Conservation (phyloP, 768 basidiomycete genomes). For the Auricularia sp. region DNA sequence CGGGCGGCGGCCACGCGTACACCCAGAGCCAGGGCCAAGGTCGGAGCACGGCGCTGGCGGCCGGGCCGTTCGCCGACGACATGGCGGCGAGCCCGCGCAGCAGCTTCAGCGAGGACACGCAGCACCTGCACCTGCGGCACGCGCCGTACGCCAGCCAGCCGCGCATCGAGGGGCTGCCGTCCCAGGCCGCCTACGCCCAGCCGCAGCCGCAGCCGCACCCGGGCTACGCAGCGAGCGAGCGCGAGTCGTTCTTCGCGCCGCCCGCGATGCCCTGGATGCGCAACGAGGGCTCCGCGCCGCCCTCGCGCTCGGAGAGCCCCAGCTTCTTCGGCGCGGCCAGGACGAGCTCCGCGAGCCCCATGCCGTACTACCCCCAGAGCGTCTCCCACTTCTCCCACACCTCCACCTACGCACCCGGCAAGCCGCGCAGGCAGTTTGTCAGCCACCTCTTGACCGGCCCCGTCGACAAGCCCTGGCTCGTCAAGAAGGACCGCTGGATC, state of each 20-base stretch:
- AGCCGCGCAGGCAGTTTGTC: conserved; percentile 9
- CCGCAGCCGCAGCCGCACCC: neutral
- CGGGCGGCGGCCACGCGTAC: neutral
- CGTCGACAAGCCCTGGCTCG: conserved; percentile 40
- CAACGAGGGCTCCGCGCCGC: neutral
- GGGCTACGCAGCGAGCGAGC: neutral
- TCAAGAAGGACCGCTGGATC: conserved; percentile 31
- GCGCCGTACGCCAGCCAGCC: neutral
- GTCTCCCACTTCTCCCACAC: neutral
- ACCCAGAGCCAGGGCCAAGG: neutral
- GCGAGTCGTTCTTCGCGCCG: conserved; percentile 4
- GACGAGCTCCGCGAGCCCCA: neutral
- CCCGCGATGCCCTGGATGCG: conserved; percentile 6
- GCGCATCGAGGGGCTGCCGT: neutral
- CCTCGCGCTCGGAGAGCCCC: neutral
- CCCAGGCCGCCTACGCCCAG: neutral
- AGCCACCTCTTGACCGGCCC: conserved; percentile 19
- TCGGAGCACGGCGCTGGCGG: neutral
- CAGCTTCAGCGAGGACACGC: neutral
- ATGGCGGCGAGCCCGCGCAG: neutral
- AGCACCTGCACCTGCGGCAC: neutral
- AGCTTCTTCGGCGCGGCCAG: neutral
- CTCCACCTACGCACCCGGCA: neutral
- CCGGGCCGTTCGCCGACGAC: neutral
- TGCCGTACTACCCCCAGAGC: neutral